A percentile compares a stretch with the other conserved stretches of the same genome.
Conservation (phyloP, 257 asterid genomes). For the Agastache rugosa region DNA sequence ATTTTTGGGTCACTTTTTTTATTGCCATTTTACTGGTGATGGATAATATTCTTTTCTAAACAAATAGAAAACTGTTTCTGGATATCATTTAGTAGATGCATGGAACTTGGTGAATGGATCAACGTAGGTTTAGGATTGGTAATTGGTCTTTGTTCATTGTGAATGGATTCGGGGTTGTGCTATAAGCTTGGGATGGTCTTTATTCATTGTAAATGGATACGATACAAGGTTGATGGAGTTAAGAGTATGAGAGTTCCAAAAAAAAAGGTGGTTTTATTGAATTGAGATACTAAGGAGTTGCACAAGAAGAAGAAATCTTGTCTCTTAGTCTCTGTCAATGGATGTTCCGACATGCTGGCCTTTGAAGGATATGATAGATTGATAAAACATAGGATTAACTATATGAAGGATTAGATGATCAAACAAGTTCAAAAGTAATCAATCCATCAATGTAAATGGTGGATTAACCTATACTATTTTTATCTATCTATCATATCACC, state of each 20-base stretch:
- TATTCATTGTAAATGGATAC: not conserved
- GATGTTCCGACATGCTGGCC: not conserved
- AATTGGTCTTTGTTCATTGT: not conserved
- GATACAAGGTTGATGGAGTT: not conserved
- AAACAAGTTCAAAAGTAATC: no score
- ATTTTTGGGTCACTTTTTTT: constrained; percentile 5
- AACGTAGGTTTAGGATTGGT: not conserved
- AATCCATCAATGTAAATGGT: no score
- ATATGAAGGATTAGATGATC: no score
- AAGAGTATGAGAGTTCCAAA: not conserved
- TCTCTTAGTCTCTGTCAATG: not conserved
- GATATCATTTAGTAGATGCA: not conserved
- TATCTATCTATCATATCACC: no score
- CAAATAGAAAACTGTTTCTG: not conserved
- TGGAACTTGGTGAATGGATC: not conserved
- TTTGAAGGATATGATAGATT: no score
- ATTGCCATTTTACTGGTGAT: not conserved
- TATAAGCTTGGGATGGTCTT: not conserved
- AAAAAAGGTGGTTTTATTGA: not conserved
- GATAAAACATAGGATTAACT: no score
- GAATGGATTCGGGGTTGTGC: not conserved
- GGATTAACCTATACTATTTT: no score
- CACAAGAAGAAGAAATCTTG: not conserved
- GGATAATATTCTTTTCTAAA: not conserved
- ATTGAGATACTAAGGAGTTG: not conserved